Base-by-base conservation (phyloP, 116 monocot species). In the Dioscorea cayenensis region DNA sequence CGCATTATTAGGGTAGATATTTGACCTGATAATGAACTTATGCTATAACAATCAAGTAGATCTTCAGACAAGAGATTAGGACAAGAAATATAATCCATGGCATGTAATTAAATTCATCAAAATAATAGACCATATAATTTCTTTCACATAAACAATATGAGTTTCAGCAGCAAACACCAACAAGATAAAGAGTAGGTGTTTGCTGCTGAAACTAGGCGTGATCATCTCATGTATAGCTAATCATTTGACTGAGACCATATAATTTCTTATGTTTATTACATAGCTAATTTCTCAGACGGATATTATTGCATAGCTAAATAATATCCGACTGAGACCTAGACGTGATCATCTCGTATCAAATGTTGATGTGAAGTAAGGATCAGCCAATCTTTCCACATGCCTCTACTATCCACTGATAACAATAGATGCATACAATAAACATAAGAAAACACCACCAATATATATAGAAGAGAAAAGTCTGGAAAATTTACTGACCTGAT, bases 401-500 rank as follows among this genome's bases (percentile, higher is more conserved):
- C 17, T 55, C 14, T 18, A 55, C 55, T 55, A 55, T 18, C n/a
- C 5, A n/a, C 55, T 18, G n/a, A n/a, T 55, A n/a, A 55, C n/a
- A n/a, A n/a, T n/a, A n/a, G 55, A 55, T 55, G 16, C 12, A 5
- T 16, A 43, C 8, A 43, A 43, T 43, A 12, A 43, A 19, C n/a
- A 16, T 55, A n/a, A 55, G 17, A 55, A 16, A 55, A 14, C 14
- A 16, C 16, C 55, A 55, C 19, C 55, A 55, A 55, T 14, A 55
- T 14, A 55, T 55, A 11, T 16, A n/a, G n/a, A 55, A 55, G n/a
- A 55, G 14, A 11, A 19, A 55, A 55, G 0, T 0, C n/a, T 55
- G 19, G 55, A 55, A 55, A 5, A 2, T 55, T 19, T 19, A 66
- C 16, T 68, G 14, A 95, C 95, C 95, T 95, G 95, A 80, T 92